Conservation (phyloP, 805 yeast genomes). For the Teunomyces lycoperdinae region DNA sequence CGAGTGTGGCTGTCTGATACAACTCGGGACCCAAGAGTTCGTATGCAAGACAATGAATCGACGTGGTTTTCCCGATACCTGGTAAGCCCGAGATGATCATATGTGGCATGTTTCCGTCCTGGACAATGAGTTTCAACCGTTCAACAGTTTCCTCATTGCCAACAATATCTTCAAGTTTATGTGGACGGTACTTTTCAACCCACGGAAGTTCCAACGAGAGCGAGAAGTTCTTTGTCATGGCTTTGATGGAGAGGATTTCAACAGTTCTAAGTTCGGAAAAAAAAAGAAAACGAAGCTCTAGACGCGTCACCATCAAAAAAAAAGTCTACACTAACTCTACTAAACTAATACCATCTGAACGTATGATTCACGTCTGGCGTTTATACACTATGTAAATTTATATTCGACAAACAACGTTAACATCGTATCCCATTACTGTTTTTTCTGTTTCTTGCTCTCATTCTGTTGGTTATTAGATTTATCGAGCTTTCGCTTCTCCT, state of each 20-base stretch:
- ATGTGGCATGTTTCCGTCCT: constrained; percentile 96
- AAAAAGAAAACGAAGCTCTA: neutral
- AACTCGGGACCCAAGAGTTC: constrained; percentile 70
- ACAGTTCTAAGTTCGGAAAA: neutral
- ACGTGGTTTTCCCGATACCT: constrained; percentile 96
- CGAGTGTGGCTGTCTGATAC: constrained; percentile 80
- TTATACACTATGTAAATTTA: neutral
- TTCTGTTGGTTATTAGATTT: neutral
- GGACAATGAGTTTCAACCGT: constrained; percentile 76
- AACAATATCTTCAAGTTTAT: constrained; percentile 74
- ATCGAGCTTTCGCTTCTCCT: neutral
- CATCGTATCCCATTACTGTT: neutral
- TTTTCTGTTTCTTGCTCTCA: neutral
- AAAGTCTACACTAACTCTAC: too few species aligned
- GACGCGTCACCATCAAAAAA: neutral
- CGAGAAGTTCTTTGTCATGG: constrained; percentile 11
- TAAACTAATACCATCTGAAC: too few species aligned
- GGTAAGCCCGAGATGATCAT: constrained; percentile 94
- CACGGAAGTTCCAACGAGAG: constrained; percentile 38
- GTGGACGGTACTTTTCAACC: constrained; percentile 96
- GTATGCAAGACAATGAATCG: constrained; percentile 84
- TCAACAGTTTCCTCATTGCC: constrained; percentile 91
- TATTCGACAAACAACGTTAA: neutral
- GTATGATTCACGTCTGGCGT: neutral
- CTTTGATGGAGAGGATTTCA: neutral